phyloP scores from a whole-genome alignment of 2,329 filamentous ascomycete genomes.

The Arthroderma sp. region DNA sequence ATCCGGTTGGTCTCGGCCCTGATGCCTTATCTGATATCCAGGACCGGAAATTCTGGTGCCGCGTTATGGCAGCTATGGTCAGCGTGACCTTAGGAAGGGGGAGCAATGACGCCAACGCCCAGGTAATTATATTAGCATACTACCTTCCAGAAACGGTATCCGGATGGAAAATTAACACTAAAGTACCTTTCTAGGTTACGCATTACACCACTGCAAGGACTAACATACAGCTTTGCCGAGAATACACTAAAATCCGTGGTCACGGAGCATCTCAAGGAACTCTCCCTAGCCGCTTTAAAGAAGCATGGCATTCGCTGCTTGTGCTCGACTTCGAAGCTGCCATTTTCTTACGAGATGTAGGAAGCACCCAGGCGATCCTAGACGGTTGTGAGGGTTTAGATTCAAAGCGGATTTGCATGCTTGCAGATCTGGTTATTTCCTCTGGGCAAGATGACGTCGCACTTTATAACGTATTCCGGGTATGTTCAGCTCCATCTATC shows the following conservation, averaged over 20 bases:
- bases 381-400: background rate
- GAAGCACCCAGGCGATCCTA: background rate
- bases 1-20: constrained; percentile 18
- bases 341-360: background rate
- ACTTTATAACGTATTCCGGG: background rate
- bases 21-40: constrained; percentile 36
- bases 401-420: background rate
- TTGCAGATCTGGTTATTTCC: background rate
- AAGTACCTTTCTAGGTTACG: constrained; percentile 36
- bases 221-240: constrained; percentile 45
- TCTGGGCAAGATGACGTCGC: background rate
- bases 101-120: background rate
- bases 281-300: constrained; percentile 36
- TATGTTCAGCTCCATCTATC: background rate
- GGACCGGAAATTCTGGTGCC: constrained; percentile 54
- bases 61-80: constrained; percentile 49
- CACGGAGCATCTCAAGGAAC: constrained; percentile 44
- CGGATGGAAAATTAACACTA: background rate
- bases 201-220: constrained; percentile 51
- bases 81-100: constrained; percentile 38
- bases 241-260: constrained; percentile 41
- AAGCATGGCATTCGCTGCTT: background rate
- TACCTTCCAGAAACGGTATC: background rate
- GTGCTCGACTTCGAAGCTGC: background rate
- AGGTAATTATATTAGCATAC: background rate